Evolutionary conservation across 1,284 basidiomycete genomes (phyloP).

Genomic region (Leccinum angustisporum): DNA sequence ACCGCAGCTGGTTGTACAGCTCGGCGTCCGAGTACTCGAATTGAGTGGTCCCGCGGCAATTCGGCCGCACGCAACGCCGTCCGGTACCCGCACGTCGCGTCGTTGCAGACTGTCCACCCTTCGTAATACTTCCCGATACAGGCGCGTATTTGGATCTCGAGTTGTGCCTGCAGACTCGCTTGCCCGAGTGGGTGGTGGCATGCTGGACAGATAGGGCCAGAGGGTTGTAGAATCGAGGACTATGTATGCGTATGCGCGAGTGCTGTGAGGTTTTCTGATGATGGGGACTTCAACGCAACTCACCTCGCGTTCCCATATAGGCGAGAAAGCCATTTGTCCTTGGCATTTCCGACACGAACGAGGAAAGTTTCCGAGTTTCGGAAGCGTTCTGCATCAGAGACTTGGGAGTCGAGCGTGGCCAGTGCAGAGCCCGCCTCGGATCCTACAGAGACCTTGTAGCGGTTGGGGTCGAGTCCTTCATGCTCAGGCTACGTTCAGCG

Average conservation of each 20-base stretch:
- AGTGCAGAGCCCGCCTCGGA: slow-evolving; percentile 70
- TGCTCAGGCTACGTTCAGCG: slow-evolving; percentile 8
- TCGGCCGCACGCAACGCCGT: slow-evolving; percentile 67
- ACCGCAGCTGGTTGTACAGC: slow-evolving; percentile 87
- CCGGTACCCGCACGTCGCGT: slow-evolving; percentile 83
- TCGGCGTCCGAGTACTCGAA: slow-evolving; percentile 86
- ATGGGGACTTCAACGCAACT: slow-evolving; percentile 16
- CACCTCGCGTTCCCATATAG: slow-evolving; percentile 67
- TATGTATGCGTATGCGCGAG: slow-evolving; percentile 18
- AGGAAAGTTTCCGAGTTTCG: slow-evolving; percentile 69
- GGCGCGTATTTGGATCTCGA: slow-evolving; percentile 82
- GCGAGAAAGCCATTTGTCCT: slow-evolving; percentile 60
- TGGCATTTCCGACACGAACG: slow-evolving; percentile 78
- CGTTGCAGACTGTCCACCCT: slow-evolving; percentile 86
- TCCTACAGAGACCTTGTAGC: slow-evolving; percentile 57
- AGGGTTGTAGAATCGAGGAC: slow-evolving; percentile 49
- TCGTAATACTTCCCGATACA: slow-evolving; percentile 87
- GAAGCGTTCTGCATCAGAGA: slow-evolving; percentile 88
- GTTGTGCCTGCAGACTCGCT: slow-evolving; percentile 76
- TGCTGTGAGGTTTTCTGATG: neutral
- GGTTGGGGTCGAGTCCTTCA: slow-evolving; percentile 80
- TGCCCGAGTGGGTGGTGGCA: slow-evolving; percentile 58
- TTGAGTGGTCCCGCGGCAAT: slow-evolving; percentile 67
- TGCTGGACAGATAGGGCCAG: slow-evolving; percentile 57
- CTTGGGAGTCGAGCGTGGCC: slow-evolving; percentile 85